phyloP scores from a whole-genome alignment of 148 eudicot species.

The Spergularia marina region DNA sequence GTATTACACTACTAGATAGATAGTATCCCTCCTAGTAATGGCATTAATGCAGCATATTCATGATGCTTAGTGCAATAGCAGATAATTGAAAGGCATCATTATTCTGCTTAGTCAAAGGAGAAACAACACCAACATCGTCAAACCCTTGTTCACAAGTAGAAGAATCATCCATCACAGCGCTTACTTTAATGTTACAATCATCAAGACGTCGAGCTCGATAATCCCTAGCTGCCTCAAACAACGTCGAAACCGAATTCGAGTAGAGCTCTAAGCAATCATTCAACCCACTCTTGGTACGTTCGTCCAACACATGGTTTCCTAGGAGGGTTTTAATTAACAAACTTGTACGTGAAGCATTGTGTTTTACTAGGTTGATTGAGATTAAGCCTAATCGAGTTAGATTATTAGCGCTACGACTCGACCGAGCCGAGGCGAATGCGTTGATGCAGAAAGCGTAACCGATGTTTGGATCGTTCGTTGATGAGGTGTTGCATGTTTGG shows the following conservation, averaged over 20 bases:
- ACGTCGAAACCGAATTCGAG: slow-evolving; percentile 34
- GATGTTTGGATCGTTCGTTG: slow-evolving; percentile 36
- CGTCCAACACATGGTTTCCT: slow-evolving; percentile 19
- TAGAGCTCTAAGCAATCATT: slow-evolving; percentile 52
- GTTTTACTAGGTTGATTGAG: slow-evolving; percentile 43
- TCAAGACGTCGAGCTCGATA: slow-evolving; percentile 26
- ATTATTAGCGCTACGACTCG: slow-evolving; percentile 34
- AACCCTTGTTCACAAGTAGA: slow-evolving; percentile 73
- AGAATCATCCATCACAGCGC: slow-evolving; percentile 50
- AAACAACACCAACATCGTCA: slow-evolving; percentile 39
- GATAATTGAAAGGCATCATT: slow-evolving; percentile 40
- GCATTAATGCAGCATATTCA: slow-evolving; percentile 20
- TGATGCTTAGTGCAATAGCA: slow-evolving; percentile 48
- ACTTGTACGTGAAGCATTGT: slow-evolving; percentile 45
- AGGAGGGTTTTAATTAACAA: slow-evolving; percentile 31
- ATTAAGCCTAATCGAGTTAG: slow-evolving; percentile 46
- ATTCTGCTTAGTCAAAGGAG: slow-evolving; percentile 49
- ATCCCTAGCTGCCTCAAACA: slow-evolving; percentile 36
- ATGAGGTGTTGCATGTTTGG: slow-evolving; percentile 42
- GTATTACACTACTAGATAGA: too few species aligned
- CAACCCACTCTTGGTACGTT: slow-evolving; percentile 28
- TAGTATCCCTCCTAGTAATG: too few species aligned
- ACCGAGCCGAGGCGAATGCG: slow-evolving; percentile 39
- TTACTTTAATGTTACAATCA: slow-evolving; percentile 55
- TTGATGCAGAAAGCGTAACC: slow-evolving; percentile 41